Base-by-base conservation (phyloP, 164 flowering plant genomes). In the Liquidambar formosana region DNA sequence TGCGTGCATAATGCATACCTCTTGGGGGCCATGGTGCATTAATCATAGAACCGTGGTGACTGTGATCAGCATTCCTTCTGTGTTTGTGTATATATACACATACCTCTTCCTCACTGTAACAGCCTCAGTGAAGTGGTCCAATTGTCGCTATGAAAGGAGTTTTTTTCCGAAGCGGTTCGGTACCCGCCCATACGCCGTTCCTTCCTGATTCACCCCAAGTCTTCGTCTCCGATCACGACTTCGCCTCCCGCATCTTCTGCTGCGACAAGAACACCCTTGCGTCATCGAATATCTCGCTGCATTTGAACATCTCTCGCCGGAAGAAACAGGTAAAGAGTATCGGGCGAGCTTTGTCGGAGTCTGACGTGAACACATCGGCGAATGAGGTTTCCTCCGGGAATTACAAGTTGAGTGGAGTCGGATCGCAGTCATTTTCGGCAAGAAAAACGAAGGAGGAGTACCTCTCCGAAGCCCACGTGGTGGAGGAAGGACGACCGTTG, bases 91-190 rank as follows among this genome's bases (percentile, higher is more conserved):
- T n/a, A n/a, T n/a, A n/a, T n/a, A n/a, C n/a, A n/a, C n/a, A n/a
- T n/a, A n/a, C n/a, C n/a, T n/a, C n/a, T n/a, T n/a, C n/a, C n/a
- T n/a, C n/a, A n/a, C n/a, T n/a, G n/a, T n/a, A n/a, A n/a, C n/a
- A n/a, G n/a, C n/a, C n/a, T n/a, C n/a, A n/a, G n/a, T n/a, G n/a
- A n/a, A n/a, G n/a, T n/a, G n/a, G n/a, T n/a, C n/a, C n/a, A n/a
- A n/a, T n/a, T n/a, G n/a, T 18, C 53, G 28, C 56, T 16, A 88
- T 89, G 94, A 74, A 79, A 66, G 74, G 87, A 5, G 58, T 77
- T 19, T 72, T 89, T 0, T 45, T 82, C 12, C 71, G 92, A 69
- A 83, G 89, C 62, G 82, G 84, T 41, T 87, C 92, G 19, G 43
- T 68, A 0, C 69, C 69, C 64, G 28, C 23, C n/a, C n/a, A n/a